Percentiles rank a stretch among this genome's conserved stretches.
phyloP scores from a whole-genome alignment of 2,329 filamentous ascomycete genomes.

The Sclerotinia glacialis region DNA sequence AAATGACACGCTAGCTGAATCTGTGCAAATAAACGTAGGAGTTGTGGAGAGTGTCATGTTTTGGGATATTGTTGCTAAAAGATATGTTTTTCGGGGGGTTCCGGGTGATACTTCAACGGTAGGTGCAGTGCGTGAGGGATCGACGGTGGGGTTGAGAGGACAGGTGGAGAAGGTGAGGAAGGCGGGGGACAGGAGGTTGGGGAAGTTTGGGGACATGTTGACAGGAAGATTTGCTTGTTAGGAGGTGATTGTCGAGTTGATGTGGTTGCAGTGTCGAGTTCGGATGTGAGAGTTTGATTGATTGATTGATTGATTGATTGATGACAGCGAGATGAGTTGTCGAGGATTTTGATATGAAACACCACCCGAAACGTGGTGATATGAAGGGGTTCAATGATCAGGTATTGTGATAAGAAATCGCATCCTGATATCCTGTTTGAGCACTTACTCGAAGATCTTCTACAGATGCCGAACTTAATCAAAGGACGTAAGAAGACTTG shows the following conservation, averaged over 20 bases:
- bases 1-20: conserved; percentile 27
- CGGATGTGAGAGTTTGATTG: neutral
- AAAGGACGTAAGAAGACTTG: neutral
- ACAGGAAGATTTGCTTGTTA: neutral
- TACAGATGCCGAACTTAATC: conserved; percentile 1
- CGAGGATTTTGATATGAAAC: neutral
- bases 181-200: conserved; percentile 26
- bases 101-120: conserved; percentile 8
- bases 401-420: neutral
- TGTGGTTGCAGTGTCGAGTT: neutral
- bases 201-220: conserved; percentile 23
- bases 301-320: neutral
- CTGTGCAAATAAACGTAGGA: conserved; percentile 36
- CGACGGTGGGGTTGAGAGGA: conserved; percentile 24
- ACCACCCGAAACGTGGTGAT: neutral
- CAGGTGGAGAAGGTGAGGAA: conserved; percentile 31
- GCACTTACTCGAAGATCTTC: neutral
- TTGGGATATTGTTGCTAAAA: conserved; percentile 34
- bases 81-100: conserved; percentile 22
- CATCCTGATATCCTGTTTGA: neutral
- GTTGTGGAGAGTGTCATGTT: conserved; percentile 36
- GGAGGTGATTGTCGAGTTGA: neutral
- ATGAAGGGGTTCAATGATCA: neutral
- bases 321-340: neutral
- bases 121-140: neutral